Base-by-base conservation (phyloP, 176 grass and related monocot species). In the Canna indica region DNA sequence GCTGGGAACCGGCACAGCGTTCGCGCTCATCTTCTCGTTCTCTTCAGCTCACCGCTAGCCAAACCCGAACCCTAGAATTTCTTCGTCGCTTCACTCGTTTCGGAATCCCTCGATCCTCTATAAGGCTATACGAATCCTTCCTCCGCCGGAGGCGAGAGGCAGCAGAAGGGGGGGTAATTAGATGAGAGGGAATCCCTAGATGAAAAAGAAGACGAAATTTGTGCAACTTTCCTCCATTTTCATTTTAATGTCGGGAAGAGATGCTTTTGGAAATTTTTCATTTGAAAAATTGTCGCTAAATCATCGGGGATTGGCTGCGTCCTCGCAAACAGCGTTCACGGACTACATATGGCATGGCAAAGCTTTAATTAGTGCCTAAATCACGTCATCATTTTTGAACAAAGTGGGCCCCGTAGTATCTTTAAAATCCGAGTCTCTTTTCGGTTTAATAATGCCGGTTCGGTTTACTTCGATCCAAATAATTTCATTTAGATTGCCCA, bases 31-130 rank as follows among this genome's bases (percentile, higher is more conserved):
- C 47, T 36, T 72, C 70, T 75, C 73, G 31, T 63, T 57, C 7
- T 27, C 72, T 62, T 16, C 38, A 31, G 26, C 73, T 5, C 13
- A 16, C n/a, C 50, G 17, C 22, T 1, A 59, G 6, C n/a, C 24
- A 64, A 71, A 69, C 62, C 38, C 72, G 58, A 86, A 83, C 73
- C 83, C 88, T 91, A 91, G 88, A 91, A 44, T 91, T 82, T 88
- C 84, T 77, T 15, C 73, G 68, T 5, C 74, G 75, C 81, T 11
- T 44, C 35, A 67, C 59, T 65, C 30, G 72, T 36, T 66, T 54
- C 50, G 18, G n/a, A 54, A 54, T 5, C 50, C 50, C 17, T 54
- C 22, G 18, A 4, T 24, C 22, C 50, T n/a, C 50, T 5, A 6
- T n/a, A 26, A 14, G 3, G 31, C n/a, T n/a, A n/a, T n/a, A 14